Evolutionary conservation across 495 filamentous ascomycete genomes (phyloP).

Genomic region (Pyrenopolyporus hunteri): DNA sequence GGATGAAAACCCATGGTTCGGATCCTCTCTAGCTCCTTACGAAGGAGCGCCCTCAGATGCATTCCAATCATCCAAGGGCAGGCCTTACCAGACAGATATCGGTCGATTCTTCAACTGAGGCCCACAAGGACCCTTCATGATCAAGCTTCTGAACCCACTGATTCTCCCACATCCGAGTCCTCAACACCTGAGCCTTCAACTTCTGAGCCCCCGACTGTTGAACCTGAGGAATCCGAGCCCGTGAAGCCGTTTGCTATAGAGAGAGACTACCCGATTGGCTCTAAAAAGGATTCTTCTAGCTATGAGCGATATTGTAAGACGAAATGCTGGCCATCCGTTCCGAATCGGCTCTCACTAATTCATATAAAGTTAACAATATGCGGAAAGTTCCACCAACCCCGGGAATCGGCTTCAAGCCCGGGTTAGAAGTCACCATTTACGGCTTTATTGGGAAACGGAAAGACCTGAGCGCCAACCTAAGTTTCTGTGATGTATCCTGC

Average conservation of each 20-base stretch:
- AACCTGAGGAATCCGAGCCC: neutral
- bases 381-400: constrained; percentile 50
- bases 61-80: constrained; percentile 2
- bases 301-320: constrained; percentile 17
- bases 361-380: constrained; percentile 54
- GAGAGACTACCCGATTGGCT: neutral
- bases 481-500: constrained; percentile 67
- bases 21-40: constrained; percentile 8
- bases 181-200: neutral
- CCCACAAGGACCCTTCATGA: constrained; percentile 13
- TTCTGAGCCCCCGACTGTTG: neutral
- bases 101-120: constrained; percentile 8
- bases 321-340: neutral
- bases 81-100: constrained; percentile 9
- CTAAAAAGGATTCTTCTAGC: constrained; percentile 1
- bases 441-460: constrained; percentile 72
- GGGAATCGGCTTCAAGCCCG: constrained; percentile 38
- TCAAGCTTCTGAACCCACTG: neutral
- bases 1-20: constrained; percentile 23
- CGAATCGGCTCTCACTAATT: neutral
- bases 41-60: constrained; percentile 17
- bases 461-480: constrained; percentile 68
- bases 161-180: neutral
- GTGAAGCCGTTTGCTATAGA: neutral
- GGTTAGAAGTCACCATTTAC: constrained; percentile 64